Evolutionary conservation across 2,329 filamentous ascomycete species (phyloP).

Genomic region (Xylaria sp.): DNA sequence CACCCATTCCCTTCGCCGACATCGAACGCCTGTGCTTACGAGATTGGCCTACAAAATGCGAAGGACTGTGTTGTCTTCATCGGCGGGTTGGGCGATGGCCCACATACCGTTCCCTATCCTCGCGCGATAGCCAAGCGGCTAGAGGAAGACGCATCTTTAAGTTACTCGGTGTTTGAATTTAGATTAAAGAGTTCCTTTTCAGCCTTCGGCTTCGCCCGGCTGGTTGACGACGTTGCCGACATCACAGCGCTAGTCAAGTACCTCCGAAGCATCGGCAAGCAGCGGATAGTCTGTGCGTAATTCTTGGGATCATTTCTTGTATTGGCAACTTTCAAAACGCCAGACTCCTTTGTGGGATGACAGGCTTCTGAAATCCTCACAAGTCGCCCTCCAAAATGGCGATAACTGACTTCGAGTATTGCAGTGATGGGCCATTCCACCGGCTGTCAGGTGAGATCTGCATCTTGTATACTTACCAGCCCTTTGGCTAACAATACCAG

Average conservation of each 20-base stretch:
- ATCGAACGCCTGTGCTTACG: slow-evolving; percentile 58
- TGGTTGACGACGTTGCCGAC: slow-evolving; percentile 64
- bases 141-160: slow-evolving; percentile 51
- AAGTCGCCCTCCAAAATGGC: too few relatives aligned
- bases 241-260: slow-evolving; percentile 64
- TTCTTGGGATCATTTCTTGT: too few relatives aligned
- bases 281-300: slow-evolving; percentile 57
- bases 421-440: slow-evolving; percentile 66
- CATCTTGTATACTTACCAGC: not conserved
- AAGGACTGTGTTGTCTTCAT: slow-evolving; percentile 74
- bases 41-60: slow-evolving; percentile 54
- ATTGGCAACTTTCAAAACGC: too few relatives aligned
- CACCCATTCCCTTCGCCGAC: slow-evolving; percentile 58
- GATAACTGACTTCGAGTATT: too few relatives aligned
- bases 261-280: slow-evolving; percentile 60
- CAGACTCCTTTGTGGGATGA: too few relatives aligned
- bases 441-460: slow-evolving; percentile 63
- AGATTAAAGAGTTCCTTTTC: slow-evolving; percentile 65
- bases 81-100: slow-evolving; percentile 75
- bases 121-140: slow-evolving; percentile 58
- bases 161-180: slow-evolving; percentile 67
- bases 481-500: slow-evolving; percentile 48
- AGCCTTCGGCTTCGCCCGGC: slow-evolving; percentile 61
- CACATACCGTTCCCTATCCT: slow-evolving; percentile 71
- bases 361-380: too few relatives aligned